Conservation (phyloP, 2,329 filamentous ascomycete species). For the Sporothrix pseudoabietina region DNA sequence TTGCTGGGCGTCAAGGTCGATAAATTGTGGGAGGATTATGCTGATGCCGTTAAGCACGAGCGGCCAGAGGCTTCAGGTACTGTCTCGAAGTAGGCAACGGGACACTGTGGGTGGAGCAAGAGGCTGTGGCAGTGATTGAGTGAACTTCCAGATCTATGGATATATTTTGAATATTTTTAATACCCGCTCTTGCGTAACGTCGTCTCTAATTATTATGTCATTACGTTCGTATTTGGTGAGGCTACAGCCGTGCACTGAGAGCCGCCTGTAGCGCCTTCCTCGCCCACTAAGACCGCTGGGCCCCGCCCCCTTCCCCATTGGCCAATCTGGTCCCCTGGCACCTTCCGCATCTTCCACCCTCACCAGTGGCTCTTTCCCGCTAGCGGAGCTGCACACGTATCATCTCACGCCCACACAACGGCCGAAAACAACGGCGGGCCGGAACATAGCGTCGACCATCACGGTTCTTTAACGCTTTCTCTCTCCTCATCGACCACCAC, state of each 20-base stretch:
- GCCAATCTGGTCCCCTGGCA: background rate
- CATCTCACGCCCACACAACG: background rate
- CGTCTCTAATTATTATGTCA: background rate
- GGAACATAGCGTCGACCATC: background rate
- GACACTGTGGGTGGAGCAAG: background rate
- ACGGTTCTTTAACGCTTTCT: background rate
- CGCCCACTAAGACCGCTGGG: slow-evolving; percentile 3
- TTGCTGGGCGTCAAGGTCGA: slow-evolving; percentile 67
- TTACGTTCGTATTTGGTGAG: background rate
- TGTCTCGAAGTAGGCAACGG: background rate
- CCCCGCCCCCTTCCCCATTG: slow-evolving; percentile 6
- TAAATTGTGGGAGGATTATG: slow-evolving; percentile 76
- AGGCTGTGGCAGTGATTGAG: background rate
- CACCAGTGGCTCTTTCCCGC: background rate
- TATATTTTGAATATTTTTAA: background rate
- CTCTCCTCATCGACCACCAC: background rate
- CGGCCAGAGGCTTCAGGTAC: slow-evolving; percentile 21
- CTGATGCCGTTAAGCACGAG: slow-evolving; percentile 38
- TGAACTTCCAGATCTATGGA: too few relatives aligned
- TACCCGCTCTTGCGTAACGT: background rate
- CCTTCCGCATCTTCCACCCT: background rate
- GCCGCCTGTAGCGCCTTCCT: background rate
- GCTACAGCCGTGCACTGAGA: slow-evolving; percentile 8
- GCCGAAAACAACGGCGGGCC: background rate
- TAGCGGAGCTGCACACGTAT: slow-evolving; percentile 28